Evolutionary conservation across 257 asterid genomes (phyloP).

Genomic region (Ballota nigra): DNA sequence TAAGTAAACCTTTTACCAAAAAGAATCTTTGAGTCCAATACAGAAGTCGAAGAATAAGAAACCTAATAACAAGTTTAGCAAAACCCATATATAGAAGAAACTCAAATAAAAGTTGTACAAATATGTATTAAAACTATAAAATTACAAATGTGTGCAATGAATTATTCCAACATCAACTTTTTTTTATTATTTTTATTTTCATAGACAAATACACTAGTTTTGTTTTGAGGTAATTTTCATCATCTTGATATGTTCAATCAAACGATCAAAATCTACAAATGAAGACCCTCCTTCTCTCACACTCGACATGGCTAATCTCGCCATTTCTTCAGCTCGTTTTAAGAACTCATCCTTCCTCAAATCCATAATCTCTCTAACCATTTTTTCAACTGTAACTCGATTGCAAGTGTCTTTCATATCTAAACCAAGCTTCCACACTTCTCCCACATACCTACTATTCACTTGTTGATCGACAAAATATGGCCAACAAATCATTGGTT

Average conservation of each 20-base stretch:
- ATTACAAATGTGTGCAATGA: neutral
- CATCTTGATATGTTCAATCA: conserved; percentile 36
- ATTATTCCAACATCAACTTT: conserved; percentile 26
- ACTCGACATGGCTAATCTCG: conserved; percentile 31
- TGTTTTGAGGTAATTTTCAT: neutral
- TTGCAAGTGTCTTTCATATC: conserved; percentile 56
- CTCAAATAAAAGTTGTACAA: too few species aligned
- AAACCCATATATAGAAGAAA: too few species aligned
- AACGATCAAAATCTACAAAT: conserved; percentile 24
- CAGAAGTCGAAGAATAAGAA: too few species aligned
- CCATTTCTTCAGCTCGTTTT: conserved; percentile 26
- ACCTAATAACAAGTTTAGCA: too few species aligned
- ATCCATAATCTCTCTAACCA: conserved; percentile 46
- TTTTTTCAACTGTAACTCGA: conserved; percentile 32
- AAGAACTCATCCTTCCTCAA: conserved; percentile 37
- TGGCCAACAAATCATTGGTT: conserved; percentile 53
- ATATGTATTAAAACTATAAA: too few species aligned
- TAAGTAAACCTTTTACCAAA: too few species aligned
- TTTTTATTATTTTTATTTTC: too few species aligned
- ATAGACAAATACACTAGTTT: too few species aligned
- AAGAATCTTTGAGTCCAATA: too few species aligned
- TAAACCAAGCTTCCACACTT: conserved; percentile 43
- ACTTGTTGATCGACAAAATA: conserved; percentile 42
- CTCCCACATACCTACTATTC: conserved; percentile 41
- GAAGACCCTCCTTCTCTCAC: conserved; percentile 43